Percentiles rank a stretch among this genome's conserved stretches.
Evolutionary conservation across 805 yeast species (phyloP).

Genomic region (Blastobotrys terrestris): DNA sequence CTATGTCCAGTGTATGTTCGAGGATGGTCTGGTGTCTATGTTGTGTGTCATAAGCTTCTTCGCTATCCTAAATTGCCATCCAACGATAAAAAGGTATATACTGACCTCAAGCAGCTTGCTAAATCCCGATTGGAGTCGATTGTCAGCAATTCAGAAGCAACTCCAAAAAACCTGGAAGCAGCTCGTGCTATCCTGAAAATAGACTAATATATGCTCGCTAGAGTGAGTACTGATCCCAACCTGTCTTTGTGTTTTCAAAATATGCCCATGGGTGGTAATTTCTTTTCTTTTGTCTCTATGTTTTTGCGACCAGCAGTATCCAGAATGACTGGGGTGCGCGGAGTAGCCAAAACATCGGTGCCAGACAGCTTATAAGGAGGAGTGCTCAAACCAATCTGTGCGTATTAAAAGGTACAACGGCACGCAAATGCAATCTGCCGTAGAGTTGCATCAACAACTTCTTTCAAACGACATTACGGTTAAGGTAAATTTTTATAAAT

Average conservation of each 20-base stretch:
- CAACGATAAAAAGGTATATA: constrained; percentile 24
- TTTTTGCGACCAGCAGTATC: too few relatives aligned
- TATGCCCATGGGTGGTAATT: too few relatives aligned
- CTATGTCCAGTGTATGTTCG: constrained; percentile 60
- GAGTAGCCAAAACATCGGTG: too few relatives aligned
- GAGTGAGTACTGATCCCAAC: background rate
- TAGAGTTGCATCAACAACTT: too few relatives aligned
- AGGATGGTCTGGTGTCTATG: constrained; percentile 67
- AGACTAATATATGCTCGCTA: constrained; percentile 7
- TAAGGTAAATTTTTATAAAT: background rate
- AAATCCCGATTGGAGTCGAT: constrained; percentile 33
- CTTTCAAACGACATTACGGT: background rate
- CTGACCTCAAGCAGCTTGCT: constrained; percentile 35
- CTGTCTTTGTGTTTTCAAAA: too few relatives aligned
- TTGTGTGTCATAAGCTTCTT: constrained; percentile 31
- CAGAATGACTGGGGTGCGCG: too few relatives aligned
- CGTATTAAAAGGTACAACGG: too few relatives aligned
- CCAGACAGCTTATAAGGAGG: too few relatives aligned
- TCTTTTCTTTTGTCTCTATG: too few relatives aligned
- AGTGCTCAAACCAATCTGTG: too few relatives aligned
- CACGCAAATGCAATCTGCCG: too few relatives aligned
- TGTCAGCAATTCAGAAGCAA: constrained; percentile 25
- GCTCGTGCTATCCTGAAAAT: constrained; percentile 29
- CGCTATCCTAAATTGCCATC: constrained; percentile 19
- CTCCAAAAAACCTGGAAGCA: constrained; percentile 34